Evolutionary conservation across 1,284 basidiomycete genomes (phyloP).

Genomic region (Tetrapyrgos nigripes): DNA sequence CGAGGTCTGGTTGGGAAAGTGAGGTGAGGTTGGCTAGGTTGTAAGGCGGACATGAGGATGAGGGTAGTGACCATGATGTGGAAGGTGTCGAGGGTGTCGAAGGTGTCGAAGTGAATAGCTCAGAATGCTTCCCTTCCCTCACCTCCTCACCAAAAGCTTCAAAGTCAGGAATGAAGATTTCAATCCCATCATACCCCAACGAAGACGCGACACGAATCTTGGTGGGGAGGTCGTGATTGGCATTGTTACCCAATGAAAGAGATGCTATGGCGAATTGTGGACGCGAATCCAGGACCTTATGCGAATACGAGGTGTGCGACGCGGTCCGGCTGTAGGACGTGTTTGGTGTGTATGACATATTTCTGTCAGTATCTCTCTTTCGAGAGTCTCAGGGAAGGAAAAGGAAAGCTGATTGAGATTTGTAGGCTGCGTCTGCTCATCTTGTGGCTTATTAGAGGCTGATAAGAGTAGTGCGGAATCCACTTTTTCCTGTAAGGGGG

Average conservation of each 20-base stretch:
- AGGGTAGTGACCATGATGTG: too few species aligned
- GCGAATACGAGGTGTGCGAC: neutral
- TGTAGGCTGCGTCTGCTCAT: too few species aligned
- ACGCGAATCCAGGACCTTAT: neutral
- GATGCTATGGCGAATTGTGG: conserved; percentile 29
- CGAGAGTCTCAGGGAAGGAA: too few species aligned
- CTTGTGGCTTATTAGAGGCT: neutral
- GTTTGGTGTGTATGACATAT: too few species aligned
- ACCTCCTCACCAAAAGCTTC: conserved; percentile 31
- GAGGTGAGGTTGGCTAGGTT: neutral
- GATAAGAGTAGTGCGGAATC: neutral
- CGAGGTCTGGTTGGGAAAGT: conserved; percentile 18
- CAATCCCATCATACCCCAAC: conserved; percentile 30
- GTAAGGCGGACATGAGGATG: too few species aligned
- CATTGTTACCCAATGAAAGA: conserved; percentile 28
- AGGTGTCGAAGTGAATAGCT: conserved; percentile 17
- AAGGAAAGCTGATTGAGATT: too few species aligned
- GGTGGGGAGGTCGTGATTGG: conserved; percentile 28
- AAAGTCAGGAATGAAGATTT: conserved; percentile 34
- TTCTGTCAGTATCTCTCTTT: too few species aligned
- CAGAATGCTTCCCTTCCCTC: conserved; percentile 20
- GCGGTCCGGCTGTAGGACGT: too few species aligned
- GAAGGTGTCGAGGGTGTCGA: too few species aligned
- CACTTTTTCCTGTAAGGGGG: neutral
- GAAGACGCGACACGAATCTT: conserved; percentile 27